A percentile compares a stretch with the other conserved stretches of the same genome.
Conservation (phyloP, 768 basidiomycete species). For the Leccinum sublutescens region DNA sequence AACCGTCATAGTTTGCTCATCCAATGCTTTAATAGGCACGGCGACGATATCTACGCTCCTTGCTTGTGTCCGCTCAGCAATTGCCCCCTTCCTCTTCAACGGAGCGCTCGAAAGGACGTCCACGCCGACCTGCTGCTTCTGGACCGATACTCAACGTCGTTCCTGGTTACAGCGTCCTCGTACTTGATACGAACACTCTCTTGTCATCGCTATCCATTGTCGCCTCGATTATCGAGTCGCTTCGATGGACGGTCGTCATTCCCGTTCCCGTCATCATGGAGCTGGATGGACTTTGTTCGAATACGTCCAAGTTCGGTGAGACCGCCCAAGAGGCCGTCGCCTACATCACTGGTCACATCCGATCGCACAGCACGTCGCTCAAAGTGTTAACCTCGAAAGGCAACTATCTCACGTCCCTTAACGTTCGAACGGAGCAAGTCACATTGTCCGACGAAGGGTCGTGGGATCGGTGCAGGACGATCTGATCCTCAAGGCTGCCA, state of each 20-base stretch:
- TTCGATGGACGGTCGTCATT: slow-evolving; percentile 84
- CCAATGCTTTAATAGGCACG: slow-evolving; percentile 50
- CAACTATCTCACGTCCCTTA: slow-evolving; percentile 85
- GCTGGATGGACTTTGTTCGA: slow-evolving; percentile 82
- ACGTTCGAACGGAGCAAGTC: slow-evolving; percentile 79
- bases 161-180: slow-evolving; percentile 85
- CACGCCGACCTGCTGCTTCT: slow-evolving; percentile 28
- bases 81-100: slow-evolving; percentile 23
- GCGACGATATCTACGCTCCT: slow-evolving; percentile 65
- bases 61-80: slow-evolving; percentile 53
- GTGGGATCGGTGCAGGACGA: slow-evolving; percentile 86
- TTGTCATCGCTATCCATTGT: slow-evolving; percentile 79
- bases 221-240: slow-evolving; percentile 70
- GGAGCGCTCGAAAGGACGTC: slow-evolving; percentile 27
- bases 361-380: slow-evolving; percentile 69
- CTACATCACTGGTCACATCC: slow-evolving; percentile 75
- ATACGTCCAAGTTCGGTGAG: slow-evolving; percentile 64
- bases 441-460: slow-evolving; percentile 55
- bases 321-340: slow-evolving; percentile 70
- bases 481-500: slow-evolving; percentile 85
- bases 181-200: slow-evolving; percentile 94
- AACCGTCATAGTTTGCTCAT: slow-evolving; percentile 9
- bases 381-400: slow-evolving; percentile 96
- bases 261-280: slow-evolving; percentile 97
- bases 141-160: slow-evolving; percentile 55